A percentile compares a stretch with the other conserved stretches of the same genome.
phyloP scores from a whole-genome alignment of 306 rosid genomes.

The Vicia sativa region DNA sequence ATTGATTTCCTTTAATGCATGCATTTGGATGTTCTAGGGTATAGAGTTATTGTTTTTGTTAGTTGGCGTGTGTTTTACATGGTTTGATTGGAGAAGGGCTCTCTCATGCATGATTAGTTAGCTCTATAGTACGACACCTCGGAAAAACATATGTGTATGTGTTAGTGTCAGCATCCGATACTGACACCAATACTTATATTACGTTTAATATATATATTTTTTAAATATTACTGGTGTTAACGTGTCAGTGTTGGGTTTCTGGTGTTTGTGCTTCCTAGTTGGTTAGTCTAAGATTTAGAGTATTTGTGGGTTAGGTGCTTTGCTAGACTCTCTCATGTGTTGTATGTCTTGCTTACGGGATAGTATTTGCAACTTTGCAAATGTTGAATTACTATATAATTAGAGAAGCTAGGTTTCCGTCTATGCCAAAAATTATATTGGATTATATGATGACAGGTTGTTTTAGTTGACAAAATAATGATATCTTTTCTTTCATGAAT shows the following conservation, averaged over 20 bases:
- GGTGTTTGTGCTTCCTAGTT: no score
- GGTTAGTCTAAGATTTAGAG: slow-evolving; percentile 7
- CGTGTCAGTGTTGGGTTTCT: no score
- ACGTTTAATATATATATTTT: no score
- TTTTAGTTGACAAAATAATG: neutral
- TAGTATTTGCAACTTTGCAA: neutral
- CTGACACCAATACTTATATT: no score
- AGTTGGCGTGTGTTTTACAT: neutral
- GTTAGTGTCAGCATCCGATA: no score
- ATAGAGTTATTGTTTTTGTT: neutral
- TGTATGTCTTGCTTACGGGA: slow-evolving; percentile 3
- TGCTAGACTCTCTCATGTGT: neutral
- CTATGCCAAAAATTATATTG: neutral
- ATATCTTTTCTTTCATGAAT: neutral
- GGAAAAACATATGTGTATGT: no score
- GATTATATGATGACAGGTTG: neutral
- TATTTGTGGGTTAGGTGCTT: neutral
- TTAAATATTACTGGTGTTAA: no score
- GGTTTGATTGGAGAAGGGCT: slow-evolving; percentile 5
- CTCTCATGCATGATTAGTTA: neutral
- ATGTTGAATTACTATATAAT: neutral
- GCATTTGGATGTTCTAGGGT: neutral
- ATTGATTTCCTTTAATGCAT: neutral
- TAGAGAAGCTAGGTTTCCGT: neutral
- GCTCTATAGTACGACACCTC: neutral